phyloP scores from a whole-genome alignment of 148 eudicot species.

The Spergularia marina region DNA sequence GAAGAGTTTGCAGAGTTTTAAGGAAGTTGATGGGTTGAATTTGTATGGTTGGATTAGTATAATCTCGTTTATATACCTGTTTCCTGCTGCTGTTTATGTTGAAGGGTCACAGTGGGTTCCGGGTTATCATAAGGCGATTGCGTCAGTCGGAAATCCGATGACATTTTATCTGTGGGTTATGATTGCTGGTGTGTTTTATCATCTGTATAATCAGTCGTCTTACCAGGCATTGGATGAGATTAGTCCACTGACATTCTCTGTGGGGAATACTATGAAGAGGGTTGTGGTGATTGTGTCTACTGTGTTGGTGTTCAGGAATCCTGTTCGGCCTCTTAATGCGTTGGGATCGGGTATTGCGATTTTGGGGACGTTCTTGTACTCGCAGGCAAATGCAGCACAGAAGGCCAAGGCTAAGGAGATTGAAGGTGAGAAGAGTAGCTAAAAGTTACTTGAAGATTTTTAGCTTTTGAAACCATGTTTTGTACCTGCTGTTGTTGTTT shows the following conservation, averaged over 20 bases:
- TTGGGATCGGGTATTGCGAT: conserved; percentile 84
- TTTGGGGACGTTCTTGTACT: conserved; percentile 83
- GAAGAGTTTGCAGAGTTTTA: conserved; percentile 69
- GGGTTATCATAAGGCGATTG: conserved; percentile 73
- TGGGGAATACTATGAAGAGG: conserved; percentile 94
- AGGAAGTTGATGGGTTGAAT: conserved; percentile 85
- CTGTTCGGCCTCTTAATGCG: conserved; percentile 81
- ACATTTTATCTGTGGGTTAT: conserved; percentile 77
- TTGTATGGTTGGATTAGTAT: conserved; percentile 81
- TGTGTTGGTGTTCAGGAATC: conserved; percentile 77
- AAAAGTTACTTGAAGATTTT: conserved; percentile 4
- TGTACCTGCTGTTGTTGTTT: conserved; percentile 13
- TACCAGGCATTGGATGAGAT: conserved; percentile 88
- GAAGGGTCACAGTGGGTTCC: conserved; percentile 87
- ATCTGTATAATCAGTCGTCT: conserved; percentile 80
- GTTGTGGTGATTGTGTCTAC: conserved; percentile 77
- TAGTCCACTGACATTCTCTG: conserved; percentile 85
- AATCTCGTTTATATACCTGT: conserved; percentile 64
- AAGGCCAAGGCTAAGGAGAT: conserved; percentile 47
- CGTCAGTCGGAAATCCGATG: conserved; percentile 47
- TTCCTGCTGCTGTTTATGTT: conserved; percentile 73
- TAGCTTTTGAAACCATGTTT: neutral
- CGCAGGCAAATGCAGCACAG: conserved; percentile 62
- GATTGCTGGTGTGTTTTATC: conserved; percentile 80
- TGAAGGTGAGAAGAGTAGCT: conserved; percentile 55